phyloP scores from a whole-genome alignment of 2,329 filamentous ascomycete genomes.

The Mariannaea sp. region DNA sequence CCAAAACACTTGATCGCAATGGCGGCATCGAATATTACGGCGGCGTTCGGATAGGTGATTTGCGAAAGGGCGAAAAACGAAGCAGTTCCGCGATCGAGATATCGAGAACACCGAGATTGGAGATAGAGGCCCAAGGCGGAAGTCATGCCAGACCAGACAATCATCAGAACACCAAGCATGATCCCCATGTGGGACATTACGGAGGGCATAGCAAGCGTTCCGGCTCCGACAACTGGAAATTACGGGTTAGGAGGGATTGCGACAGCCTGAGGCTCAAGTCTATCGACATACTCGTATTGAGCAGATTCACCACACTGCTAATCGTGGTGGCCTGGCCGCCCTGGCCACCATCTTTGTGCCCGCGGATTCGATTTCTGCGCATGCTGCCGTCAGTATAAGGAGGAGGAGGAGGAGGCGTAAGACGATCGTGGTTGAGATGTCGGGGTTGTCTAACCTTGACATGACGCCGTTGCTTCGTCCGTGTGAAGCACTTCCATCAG shows the following conservation, averaged over 20 bases:
- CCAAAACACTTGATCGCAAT: slow-evolving; percentile 99
- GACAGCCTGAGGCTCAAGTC: slow-evolving; percentile 12
- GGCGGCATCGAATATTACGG: slow-evolving; percentile 91
- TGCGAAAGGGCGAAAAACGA: slow-evolving; percentile 98
- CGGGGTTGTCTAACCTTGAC: slow-evolving; percentile 52
- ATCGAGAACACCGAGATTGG: slow-evolving; percentile 89
- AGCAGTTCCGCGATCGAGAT: slow-evolving; percentile 84
- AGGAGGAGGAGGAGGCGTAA: not conserved
- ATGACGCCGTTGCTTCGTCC: slow-evolving; percentile 51
- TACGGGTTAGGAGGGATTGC: slow-evolving; percentile 28
- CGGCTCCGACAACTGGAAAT: slow-evolving; percentile 84
- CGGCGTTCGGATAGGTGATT: slow-evolving; percentile 94
- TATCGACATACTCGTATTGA: slow-evolving; percentile 81
- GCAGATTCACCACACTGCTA: slow-evolving; percentile 91
- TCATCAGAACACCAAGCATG: slow-evolving; percentile 78
- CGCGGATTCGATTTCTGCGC: slow-evolving; percentile 60
- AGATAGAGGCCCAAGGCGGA: slow-evolving; percentile 94
- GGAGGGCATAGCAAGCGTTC: slow-evolving; percentile 92
- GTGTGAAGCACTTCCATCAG: slow-evolving; percentile 53
- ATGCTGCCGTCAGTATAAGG: slow-evolving; percentile 21
- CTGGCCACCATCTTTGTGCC: slow-evolving; percentile 70
- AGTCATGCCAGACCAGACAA: slow-evolving; percentile 88
- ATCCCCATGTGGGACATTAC: slow-evolving; percentile 97
- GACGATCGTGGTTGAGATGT: slow-evolving; percentile 15
- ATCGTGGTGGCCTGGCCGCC: slow-evolving; percentile 81